Evolutionary conservation across 345 rosid genomes (phyloP), one percentile per base, ranked within the genome.

Genomic region (Noccaea bulbosa): DNA sequence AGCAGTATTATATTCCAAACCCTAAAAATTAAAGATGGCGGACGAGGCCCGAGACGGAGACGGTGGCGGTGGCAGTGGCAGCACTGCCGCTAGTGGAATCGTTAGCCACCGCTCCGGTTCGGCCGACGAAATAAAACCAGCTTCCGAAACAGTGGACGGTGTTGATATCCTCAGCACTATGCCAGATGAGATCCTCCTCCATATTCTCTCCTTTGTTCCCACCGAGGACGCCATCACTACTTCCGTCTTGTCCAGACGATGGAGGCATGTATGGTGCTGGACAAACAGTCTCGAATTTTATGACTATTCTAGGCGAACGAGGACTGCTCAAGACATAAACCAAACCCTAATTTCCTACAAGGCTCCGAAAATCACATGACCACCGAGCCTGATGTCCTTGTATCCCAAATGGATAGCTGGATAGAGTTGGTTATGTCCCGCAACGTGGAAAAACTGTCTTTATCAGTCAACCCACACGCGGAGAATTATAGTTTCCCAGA

Each of bases 141-240:
- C 11, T 24, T 1, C 30, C 30, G 30, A 24, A 35, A 5, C 8
- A 56, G 3, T 34, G 4, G 39, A 57, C 8, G 32, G 62, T 38
- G 62, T 7, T 9, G 39, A 43, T 44, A 7, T 61, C 20, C 24
- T 61, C 38, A 61, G 49, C 39, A 24, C 24, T 30, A 41, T 61
- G 39, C 66, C 66, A n/a, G 37, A 24, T 14, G 51, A 58, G 2
- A 61, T 61, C 38, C 65, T 60, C 6, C 17, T 12, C 7, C 61
- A 14, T 33, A 62, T 62, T 7, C 57, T 49, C 22, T 49, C 57
- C 12, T 65, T 49, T 33, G 5, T 65, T 24, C 69, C 47, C 3
- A 65, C 33, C 34, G 1, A 20, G 0, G 4, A 1, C n/a, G 12
- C 58, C 5, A 65, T 49, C 0, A 16, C 3, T 46, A 63, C 68